Conservation (phyloP, 2,329 filamentous ascomycete genomes). For the Teratosphaeriaceae sp. region DNA sequence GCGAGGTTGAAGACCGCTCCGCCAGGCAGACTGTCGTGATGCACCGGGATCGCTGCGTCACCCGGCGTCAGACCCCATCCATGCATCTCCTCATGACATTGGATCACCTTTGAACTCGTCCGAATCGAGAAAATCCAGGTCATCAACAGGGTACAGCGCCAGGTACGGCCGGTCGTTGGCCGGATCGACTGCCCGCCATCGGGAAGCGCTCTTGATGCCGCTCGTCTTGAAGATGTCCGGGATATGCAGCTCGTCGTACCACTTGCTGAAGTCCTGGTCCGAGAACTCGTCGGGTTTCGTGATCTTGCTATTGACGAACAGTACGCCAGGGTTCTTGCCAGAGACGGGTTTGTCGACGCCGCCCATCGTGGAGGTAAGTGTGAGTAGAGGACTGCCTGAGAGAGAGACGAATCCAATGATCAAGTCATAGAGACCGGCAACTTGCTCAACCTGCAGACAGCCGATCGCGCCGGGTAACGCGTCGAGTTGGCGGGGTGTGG, state of each 20-base stretch:
- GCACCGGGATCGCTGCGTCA: conserved; percentile 11
- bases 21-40: conserved; percentile 8
- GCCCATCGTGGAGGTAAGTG: background rate
- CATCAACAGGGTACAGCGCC: conserved; percentile 11
- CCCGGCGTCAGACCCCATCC: background rate
- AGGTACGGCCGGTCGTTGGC: conserved; percentile 9
- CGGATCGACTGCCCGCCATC: conserved; percentile 10
- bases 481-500: conserved; percentile 3
- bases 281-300: conserved; percentile 8
- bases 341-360: conserved; percentile 7
- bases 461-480: background rate
- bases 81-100: background rate
- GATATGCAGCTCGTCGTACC: conserved; percentile 13
- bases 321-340: conserved; percentile 10
- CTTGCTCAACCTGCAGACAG: background rate
- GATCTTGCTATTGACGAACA: conserved; percentile 12
- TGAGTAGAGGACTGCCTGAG: no score
- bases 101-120: conserved; percentile 10
- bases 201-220: conserved; percentile 9
- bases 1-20: conserved; percentile 11
- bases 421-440: no score
- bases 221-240: conserved; percentile 13
- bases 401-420: no score
- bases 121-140: conserved; percentile 8
- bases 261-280: conserved; percentile 9